Conservation (phyloP, 2,329 filamentous ascomycete species). For the Aureobasidium sp. region DNA sequence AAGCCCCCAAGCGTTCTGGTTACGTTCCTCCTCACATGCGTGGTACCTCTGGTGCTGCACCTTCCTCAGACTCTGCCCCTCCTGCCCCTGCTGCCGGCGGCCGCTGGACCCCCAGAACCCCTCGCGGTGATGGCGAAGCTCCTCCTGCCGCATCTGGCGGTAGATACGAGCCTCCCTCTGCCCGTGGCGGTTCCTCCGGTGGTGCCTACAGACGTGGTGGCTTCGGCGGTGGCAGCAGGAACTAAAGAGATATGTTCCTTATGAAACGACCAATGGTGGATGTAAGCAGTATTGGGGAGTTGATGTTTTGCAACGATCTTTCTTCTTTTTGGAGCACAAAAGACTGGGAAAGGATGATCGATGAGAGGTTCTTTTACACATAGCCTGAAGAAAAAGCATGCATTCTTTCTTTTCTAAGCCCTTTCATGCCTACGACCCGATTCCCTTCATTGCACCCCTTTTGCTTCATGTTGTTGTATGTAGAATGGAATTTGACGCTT, state of each 20-base stretch:
- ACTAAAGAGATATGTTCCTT: neutral
- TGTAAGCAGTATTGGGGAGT: slow-evolving; percentile 1
- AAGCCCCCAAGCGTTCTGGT: slow-evolving; percentile 33
- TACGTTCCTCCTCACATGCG: slow-evolving; percentile 44
- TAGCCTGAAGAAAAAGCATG: slow-evolving; percentile 12
- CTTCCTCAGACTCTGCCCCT: slow-evolving; percentile 20
- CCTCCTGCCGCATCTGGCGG: slow-evolving; percentile 19
- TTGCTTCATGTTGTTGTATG: neutral
- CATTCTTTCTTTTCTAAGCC: neutral
- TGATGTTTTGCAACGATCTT: slow-evolving; percentile 13
- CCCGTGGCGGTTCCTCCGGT: slow-evolving; percentile 15
- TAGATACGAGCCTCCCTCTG: slow-evolving; percentile 24
- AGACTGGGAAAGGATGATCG: neutral
- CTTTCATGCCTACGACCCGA: neutral
- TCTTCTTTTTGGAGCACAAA: slow-evolving; percentile 4
- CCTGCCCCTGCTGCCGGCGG: neutral
- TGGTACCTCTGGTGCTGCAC: slow-evolving; percentile 24
- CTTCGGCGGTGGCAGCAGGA: slow-evolving; percentile 14
- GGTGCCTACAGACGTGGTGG: slow-evolving; percentile 19
- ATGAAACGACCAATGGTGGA: neutral
- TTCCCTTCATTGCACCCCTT: neutral
- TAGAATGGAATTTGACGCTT: neutral
- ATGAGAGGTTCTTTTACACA: slow-evolving; percentile 4
- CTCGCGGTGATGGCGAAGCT: slow-evolving; percentile 22
- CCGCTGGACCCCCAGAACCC: slow-evolving; percentile 15